Evolutionary conservation across 2,329 filamentous ascomycete species (phyloP), one percentile per base, ranked within the genome.

Genomic region (Xylariaceae sp.): DNA sequence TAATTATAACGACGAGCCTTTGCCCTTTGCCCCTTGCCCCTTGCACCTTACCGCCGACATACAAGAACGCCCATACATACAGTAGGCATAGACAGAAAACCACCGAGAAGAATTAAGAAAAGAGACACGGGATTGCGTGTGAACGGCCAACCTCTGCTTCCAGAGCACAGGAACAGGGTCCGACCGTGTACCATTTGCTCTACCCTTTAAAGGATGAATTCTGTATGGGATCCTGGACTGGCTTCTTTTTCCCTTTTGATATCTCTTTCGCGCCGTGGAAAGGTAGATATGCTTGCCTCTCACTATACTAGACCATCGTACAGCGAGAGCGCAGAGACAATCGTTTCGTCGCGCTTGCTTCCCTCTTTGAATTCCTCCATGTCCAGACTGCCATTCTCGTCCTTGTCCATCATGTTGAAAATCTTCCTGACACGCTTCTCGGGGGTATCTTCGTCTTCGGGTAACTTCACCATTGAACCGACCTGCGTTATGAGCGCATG

Each of bases 321-420:
- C 58, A 99, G 78, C 50, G 91, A 96, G 65, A 99, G 77, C 32
- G 94, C 94, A 47, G 92, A 97, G 51, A 99, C 94, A 66, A 99
- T 99, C 10, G 94, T 99, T 76, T 97, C 92, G 72, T 99, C 94
- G 52, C 91, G 88, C 78, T 97, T 96, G 76, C 90, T 96, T 60
- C 94, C 94, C 74, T 99, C 94, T 75, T 97, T 97, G 79, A 99
- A 99, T 70, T 99, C 94, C 54, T 91, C 87, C 81, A 96, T 92
- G 69, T 97, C 92, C 62, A 99, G 75, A 66, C 89, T 95, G 62
- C 92, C 94, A 68, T 97, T 97, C 75, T 97, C 92, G 69, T 99
- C 94, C 80, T 99, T 99, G 78, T 99, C 94, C 94, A 99, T 99
- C 94, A 97, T 97, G 65, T 87, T 81, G 79, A 99, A 99, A 71